Evolutionary conservation across 192 early-diverging fungal species (phyloP), one percentile per base, ranked within the genome.

Genomic region (Coemansia sp.): DNA sequence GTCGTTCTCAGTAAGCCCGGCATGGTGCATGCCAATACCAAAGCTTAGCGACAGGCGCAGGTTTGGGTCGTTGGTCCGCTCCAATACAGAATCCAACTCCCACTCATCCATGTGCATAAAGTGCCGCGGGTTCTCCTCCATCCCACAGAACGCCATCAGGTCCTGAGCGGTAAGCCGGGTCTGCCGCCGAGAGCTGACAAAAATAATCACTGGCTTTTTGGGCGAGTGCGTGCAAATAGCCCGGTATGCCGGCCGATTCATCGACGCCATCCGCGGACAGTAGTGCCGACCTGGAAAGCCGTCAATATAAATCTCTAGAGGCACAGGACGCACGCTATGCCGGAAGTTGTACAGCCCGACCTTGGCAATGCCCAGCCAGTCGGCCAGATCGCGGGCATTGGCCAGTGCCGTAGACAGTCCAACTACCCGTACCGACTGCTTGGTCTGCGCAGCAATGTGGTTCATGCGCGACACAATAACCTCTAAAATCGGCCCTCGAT

Each of bases 401-500:
- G 97, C 97, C 51, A 99, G 66, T 3, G 97, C 94, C 3, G 97
- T 99, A 28, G 91, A 94, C 18, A 99, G 77, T 11, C 95, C 97
- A 35, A 98, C 93, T 41, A 99, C 84, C 11, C 97, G 91, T 33
- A 97, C 88, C 13, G 86, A 67, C 43, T 82, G 72, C 14, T 79
- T 72, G 5, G 84, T 88, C 59, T 92, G 85, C 5, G 88, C 83
- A 0, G 90, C 86, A 70, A 98, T 98, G 61, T 95, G 95, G 68
- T 96, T 94, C 94, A 96, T 96, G 18, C 97, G 86, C 14, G 93
- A 94, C 6, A 99, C 94, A 73, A 99, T 97, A 11, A 96, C 92
- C 63, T 99, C 97, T 46, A 98, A 71, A 72, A 94, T 95, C 19
- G 97, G 94, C 0, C 97, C 97, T 57, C 94, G 88, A 65, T 98